phyloP scores from a whole-genome alignment of 163 green algal species.

The Scenedesmus sp. region DNA sequence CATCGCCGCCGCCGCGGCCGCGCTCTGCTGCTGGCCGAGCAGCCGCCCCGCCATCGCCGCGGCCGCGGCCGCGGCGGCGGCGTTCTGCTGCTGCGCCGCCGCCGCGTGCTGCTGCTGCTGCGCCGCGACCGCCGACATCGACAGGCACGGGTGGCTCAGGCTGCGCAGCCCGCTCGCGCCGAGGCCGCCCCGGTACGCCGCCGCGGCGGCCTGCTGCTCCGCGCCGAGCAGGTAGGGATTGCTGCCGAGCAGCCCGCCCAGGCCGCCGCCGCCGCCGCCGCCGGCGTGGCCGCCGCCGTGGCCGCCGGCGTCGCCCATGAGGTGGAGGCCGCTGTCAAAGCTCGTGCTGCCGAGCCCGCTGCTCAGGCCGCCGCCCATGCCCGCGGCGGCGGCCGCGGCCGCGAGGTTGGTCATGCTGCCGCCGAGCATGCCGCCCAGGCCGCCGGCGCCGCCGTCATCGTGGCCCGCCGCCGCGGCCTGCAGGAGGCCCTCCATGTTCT shows the following conservation, averaged over 20 bases:
- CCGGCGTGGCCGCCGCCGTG: slow-evolving; percentile 13
- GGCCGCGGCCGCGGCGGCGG: slow-evolving; percentile 21
- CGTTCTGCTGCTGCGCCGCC: slow-evolving; percentile 23
- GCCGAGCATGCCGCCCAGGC: not conserved
- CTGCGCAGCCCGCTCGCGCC: slow-evolving; percentile 18
- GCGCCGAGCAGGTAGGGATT: slow-evolving; percentile 8
- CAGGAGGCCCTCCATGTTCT: slow-evolving; percentile 34
- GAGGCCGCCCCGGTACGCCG: not conserved
- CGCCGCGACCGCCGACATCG: slow-evolving; percentile 37
- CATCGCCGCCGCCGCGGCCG: slow-evolving; percentile 27
- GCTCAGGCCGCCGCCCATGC: not conserved
- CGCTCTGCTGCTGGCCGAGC: slow-evolving; percentile 2
- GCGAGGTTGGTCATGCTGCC: slow-evolving; percentile 1
- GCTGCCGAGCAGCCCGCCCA: slow-evolving; percentile 16
- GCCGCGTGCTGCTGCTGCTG: slow-evolving; percentile 46
- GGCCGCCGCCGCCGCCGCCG: not conserved
- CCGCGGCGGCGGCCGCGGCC: slow-evolving; percentile 1
- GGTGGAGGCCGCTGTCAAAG: slow-evolving; percentile 36
- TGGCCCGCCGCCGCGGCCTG: not conserved
- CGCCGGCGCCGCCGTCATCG: not conserved
- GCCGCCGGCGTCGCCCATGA: slow-evolving; percentile 18
- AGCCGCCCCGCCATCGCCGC: slow-evolving; percentile 13
- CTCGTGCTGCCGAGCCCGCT: slow-evolving; percentile 5
- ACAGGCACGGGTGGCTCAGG: slow-evolving; percentile 33
- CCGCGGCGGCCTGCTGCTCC: slow-evolving; percentile 39